Evolutionary conservation across 2,329 filamentous ascomycete genomes (phyloP).

Genomic region (Chaetomium sp.): DNA sequence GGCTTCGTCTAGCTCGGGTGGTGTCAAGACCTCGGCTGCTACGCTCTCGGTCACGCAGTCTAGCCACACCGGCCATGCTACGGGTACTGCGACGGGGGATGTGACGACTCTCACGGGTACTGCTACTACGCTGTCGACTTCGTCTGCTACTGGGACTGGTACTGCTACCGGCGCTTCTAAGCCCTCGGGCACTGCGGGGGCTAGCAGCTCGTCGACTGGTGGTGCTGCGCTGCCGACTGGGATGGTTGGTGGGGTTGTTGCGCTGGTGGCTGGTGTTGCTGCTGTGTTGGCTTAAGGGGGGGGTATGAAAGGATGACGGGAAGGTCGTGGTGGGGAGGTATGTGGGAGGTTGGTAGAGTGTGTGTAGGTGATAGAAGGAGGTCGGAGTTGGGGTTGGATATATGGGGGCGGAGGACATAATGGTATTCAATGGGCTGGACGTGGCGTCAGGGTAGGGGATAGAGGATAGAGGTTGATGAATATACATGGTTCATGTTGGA

Average conservation of each 20-base stretch:
- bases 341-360: not conserved
- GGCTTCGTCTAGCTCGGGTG: not conserved
- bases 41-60: too few species aligned
- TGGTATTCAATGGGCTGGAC: too few species aligned
- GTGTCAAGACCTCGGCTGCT: not conserved
- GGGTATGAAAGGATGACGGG: too few species aligned
- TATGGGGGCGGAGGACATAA: too few species aligned
- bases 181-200: not conserved
- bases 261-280: conserved; percentile 16
- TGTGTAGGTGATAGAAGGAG: not conserved
- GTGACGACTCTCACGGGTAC: not conserved
- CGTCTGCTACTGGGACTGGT: not conserved
- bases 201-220: conserved; percentile 3
- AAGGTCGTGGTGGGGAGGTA: not conserved
- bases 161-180: not conserved
- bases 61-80: too few species aligned
- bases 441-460: too few species aligned
- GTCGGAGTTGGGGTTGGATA: not conserved
- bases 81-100: not conserved
- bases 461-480: too few species aligned
- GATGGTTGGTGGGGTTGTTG: conserved; percentile 14
- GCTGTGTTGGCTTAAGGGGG: conserved; percentile 16
- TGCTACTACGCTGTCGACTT: conserved; percentile 12
- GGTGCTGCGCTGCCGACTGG: conserved; percentile 8
- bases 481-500: too few species aligned